Evolutionary conservation across 768 basidiomycete species (phyloP), one percentile per base, ranked within the genome.

Genomic region (Coprinellus micaceus): DNA sequence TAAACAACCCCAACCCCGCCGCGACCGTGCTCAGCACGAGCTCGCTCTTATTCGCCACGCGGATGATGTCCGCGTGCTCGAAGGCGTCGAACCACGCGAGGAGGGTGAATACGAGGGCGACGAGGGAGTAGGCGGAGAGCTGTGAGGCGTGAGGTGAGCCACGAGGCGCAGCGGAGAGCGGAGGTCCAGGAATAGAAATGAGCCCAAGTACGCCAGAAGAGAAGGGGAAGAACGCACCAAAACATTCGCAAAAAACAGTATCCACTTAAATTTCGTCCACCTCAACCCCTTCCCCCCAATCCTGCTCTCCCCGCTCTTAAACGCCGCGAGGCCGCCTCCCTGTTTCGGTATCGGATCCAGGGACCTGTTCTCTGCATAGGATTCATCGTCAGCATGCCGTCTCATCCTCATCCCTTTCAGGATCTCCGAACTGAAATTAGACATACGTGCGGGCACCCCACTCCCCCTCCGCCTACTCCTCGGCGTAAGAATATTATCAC

Each of bases 231-330:
- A 10, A 66, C 74, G 41, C 52, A 76, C 77, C 30, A 85, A 30
- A 30, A 76, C 63, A 65, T 91, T 93, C 47, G 86, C 73, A 46
- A 82, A 43, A 68, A 93, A 86, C 3, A 94, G 68, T 11, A 78
- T 72, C 89, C 89, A 92, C 68, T 94, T 94, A 79, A 93, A 94
- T 59, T 76, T 80, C 65, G 84, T 93, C 91, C 91, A 94, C 15
- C 84, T 74, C 55, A 88, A 70, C 58, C 72, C 71, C 48, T 60
- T 65, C 25, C 51, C 61, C 44, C 73, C 68, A 76, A 86, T 86
- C 30, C 85, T 69, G 1, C 72, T 60, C 60, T 83, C 83, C 25
- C 78, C 75, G 28, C 66, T 73, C 29, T 72, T 74, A 59, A 84
- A 85, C 2, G 85, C 89, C 59, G 88, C 84, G 6, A 85, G 70